A percentile compares a stretch with the other conserved stretches of the same genome.
These are phyloP conservation scores for Ilyonectria mors-panacis DNA, from an alignment of 2,329 filamentous ascomycete species.

Conservation along the genomic window DNA sequence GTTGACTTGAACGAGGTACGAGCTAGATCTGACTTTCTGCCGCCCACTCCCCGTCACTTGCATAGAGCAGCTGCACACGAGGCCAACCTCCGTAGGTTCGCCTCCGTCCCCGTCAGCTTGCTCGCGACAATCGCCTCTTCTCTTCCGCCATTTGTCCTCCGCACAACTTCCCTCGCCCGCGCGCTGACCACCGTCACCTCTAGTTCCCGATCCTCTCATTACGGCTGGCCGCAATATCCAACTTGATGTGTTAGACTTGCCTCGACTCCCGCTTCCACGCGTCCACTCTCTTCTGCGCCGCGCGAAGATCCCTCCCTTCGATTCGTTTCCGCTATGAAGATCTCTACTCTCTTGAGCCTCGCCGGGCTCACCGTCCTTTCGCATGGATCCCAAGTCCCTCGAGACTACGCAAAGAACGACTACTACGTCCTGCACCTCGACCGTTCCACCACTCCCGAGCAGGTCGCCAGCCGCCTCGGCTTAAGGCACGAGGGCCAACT, in stretches of 20 bases:
- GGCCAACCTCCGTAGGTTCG: background rate
- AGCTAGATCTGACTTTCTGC: conserved; percentile 11
- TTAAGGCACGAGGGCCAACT: conserved; percentile 86
- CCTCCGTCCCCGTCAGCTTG: conserved; percentile 17
- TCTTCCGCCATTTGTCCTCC: conserved; percentile 15
- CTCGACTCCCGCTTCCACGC: conserved; percentile 30
- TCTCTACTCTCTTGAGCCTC: conserved; percentile 67
- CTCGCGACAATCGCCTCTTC: conserved; percentile 36
- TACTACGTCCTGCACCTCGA: conserved; percentile 94
- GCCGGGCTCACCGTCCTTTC: conserved; percentile 66
- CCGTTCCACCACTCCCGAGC: conserved; percentile 72
- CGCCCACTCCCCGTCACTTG: background rate
- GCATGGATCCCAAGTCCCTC: conserved; percentile 66
- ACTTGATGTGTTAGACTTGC: conserved; percentile 46
- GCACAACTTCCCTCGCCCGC: background rate
- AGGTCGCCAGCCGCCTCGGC: conserved; percentile 81
- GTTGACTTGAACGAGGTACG: conserved; percentile 36
- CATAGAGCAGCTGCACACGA: conserved; percentile 12
- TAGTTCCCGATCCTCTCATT: conserved; percentile 29
- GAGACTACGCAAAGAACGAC: conserved; percentile 85
- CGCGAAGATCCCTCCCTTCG: conserved; percentile 31
- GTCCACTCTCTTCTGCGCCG: conserved; percentile 37
- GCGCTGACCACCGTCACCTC: conserved; percentile 22
- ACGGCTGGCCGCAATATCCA: conserved; percentile 20
- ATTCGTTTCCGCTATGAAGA: conserved; percentile 61